phyloP scores from a whole-genome alignment of 1,139 yeast species.

The Sugiyamaella pinicola region DNA sequence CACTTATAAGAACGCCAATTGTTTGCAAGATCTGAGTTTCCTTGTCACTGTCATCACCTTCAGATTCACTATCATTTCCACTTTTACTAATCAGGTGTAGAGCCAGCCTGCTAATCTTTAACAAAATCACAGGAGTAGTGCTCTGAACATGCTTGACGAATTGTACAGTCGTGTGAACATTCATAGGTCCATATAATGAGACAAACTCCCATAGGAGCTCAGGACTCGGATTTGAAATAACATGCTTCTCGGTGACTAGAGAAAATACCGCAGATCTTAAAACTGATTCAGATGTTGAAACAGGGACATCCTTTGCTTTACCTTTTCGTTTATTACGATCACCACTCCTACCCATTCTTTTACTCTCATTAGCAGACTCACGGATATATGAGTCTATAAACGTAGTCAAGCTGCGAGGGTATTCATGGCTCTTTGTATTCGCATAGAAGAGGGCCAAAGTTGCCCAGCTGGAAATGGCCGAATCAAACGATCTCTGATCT shows the following conservation, averaged over 20 bases:
- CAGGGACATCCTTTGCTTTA: not conserved
- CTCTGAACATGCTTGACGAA: conserved; percentile 27
- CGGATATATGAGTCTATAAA: conserved; percentile 20
- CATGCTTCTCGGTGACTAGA: conserved; percentile 22
- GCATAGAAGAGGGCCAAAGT: conserved; percentile 15
- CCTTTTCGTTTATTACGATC: not conserved
- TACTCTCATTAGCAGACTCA: conserved; percentile 5
- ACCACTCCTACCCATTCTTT: not conserved
- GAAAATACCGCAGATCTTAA: conserved; percentile 24
- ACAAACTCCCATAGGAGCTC: conserved; percentile 40
- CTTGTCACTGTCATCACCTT: conserved; percentile 4
- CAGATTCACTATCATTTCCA: no score
- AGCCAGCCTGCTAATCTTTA: conserved; percentile 28
- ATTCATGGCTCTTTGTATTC: not conserved
- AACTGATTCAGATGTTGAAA: not conserved
- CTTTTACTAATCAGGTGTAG: conserved; percentile 22
- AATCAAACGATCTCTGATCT: conserved; percentile 6
- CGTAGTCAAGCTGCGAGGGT: conserved; percentile 15
- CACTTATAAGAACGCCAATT: conserved; percentile 20
- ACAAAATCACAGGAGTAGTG: conserved; percentile 24
- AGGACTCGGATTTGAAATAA: conserved; percentile 28
- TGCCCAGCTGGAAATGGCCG: conserved; percentile 16
- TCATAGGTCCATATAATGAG: conserved; percentile 34
- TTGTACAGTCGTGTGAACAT: conserved; percentile 28
- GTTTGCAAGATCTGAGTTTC: conserved; percentile 1